Conservation (phyloP, 2,329 filamentous ascomycete genomes). For the Cladophialophora yegresii region DNA sequence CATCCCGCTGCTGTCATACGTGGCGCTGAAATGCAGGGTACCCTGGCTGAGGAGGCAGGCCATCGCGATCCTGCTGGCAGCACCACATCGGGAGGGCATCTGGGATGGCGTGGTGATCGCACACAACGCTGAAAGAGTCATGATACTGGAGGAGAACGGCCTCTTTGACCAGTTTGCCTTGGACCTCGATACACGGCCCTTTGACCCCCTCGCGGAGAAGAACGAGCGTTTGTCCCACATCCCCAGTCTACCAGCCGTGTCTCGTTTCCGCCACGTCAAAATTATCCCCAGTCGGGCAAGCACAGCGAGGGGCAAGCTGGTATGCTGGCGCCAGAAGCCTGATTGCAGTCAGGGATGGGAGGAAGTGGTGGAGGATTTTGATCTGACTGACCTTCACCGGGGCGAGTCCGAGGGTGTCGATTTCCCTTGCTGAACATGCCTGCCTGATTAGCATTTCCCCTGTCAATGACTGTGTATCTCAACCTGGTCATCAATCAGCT, state of each 20-base stretch:
- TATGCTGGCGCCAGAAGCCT: background rate
- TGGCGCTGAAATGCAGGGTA: slow-evolving; percentile 6
- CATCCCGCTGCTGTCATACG: slow-evolving; percentile 4
- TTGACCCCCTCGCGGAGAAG: slow-evolving; percentile 4
- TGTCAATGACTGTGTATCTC: background rate
- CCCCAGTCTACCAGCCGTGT: background rate
- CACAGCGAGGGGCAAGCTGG: background rate
- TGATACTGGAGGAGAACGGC: slow-evolving; percentile 1
- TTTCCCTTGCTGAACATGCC: background rate
- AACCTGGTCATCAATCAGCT: slow-evolving; percentile 40
- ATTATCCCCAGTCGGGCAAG: background rate
- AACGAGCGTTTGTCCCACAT: background rate
- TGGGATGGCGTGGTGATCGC: slow-evolving; percentile 8
- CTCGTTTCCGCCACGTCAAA: slow-evolving; percentile 11
- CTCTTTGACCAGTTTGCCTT: slow-evolving; percentile 3
- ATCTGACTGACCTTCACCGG: background rate
- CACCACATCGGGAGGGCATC: slow-evolving; percentile 4
- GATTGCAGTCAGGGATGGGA: slow-evolving; percentile 4
- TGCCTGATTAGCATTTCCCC: background rate
- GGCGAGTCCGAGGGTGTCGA: background rate
- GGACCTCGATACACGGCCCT: background rate
- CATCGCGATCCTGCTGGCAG: background rate
- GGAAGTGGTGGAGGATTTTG: slow-evolving; percentile 8
- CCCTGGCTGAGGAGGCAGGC: slow-evolving; percentile 20
- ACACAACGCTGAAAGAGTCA: slow-evolving; percentile 2